Percentiles rank a stretch among this genome's conserved stretches.
Evolutionary conservation across 331 rosid species (phyloP).

Genomic region (Erythrophleum ivorense): DNA sequence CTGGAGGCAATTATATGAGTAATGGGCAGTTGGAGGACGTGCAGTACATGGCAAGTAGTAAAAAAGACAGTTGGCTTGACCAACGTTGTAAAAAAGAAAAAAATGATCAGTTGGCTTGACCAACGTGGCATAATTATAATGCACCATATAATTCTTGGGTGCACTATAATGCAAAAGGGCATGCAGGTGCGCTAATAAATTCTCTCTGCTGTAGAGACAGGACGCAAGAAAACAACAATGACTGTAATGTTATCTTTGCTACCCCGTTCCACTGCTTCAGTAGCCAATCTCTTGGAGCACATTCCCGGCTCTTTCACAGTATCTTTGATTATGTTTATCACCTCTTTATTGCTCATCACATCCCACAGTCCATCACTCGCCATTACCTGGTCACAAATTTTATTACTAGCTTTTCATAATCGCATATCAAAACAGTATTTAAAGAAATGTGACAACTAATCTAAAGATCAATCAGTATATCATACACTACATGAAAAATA

Average conservation of each 20-base stretch:
- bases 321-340: constrained; percentile 65
- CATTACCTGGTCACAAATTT: constrained; percentile 63
- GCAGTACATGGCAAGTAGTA: no score
- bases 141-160: not conserved
- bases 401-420: not conserved
- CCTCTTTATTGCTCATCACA: constrained; percentile 72
- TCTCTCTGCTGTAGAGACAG: constrained; percentile 89
- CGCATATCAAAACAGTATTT: constrained; percentile 20
- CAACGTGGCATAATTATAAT: no score
- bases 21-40: no score
- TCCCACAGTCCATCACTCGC: constrained; percentile 98
- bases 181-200: constrained; percentile 54
- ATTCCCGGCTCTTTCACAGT: constrained; percentile 94
- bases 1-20: no score
- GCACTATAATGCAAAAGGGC: not conserved
- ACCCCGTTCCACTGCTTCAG: constrained; percentile 88
- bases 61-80: no score
- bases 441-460: not conserved
- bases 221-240: constrained; percentile 77
- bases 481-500: not conserved
- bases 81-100: no score
- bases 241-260: constrained; percentile 92
- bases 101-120: no score
- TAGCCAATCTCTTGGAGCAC: constrained; percentile 96
- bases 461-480: no score